These are phyloP conservation scores for Physaria fendleri DNA, from an alignment of 345 rosid species.

Conservation along the genomic window DNA sequence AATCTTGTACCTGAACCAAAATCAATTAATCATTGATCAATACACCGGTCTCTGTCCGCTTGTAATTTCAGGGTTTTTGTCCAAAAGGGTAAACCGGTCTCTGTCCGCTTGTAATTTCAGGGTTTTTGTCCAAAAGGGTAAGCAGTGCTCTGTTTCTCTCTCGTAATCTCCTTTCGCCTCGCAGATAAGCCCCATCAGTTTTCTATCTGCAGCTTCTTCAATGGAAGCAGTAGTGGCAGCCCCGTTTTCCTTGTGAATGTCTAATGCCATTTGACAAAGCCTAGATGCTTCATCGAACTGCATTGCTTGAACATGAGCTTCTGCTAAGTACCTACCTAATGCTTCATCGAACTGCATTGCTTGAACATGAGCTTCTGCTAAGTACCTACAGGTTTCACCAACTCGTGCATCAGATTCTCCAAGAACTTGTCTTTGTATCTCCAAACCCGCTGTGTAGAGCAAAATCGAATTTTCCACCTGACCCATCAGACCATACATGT, in stretches of 20 bases:
- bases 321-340: constrained; percentile 76
- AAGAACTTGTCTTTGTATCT: constrained; percentile 81
- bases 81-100: constrained; percentile 50
- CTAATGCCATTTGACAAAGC: constrained; percentile 71
- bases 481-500: constrained; percentile 72
- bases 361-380: constrained; percentile 88
- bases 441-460: constrained; percentile 79
- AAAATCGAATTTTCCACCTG: constrained; percentile 77
- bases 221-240: constrained; percentile 36
- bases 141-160: constrained; percentile 64
- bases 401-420: constrained; percentile 73
- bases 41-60: constrained; percentile 33
- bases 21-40: too few relatives aligned
- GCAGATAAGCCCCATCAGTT: constrained; percentile 79
- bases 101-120: constrained; percentile 29
- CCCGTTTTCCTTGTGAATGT: constrained; percentile 61
- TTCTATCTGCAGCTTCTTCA: constrained; percentile 91
- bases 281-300: constrained; percentile 79
- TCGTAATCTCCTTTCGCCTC: constrained; percentile 74
- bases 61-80: constrained; percentile 33
- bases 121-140: constrained; percentile 55
- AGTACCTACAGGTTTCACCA: constrained; percentile 74
- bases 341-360: constrained; percentile 79
- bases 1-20: too few relatives aligned
- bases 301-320: constrained; percentile 84